These are phyloP conservation scores for Penstemon newberryi DNA, from an alignment of 257 asterid genomes.

Conservation along the genomic window DNA sequence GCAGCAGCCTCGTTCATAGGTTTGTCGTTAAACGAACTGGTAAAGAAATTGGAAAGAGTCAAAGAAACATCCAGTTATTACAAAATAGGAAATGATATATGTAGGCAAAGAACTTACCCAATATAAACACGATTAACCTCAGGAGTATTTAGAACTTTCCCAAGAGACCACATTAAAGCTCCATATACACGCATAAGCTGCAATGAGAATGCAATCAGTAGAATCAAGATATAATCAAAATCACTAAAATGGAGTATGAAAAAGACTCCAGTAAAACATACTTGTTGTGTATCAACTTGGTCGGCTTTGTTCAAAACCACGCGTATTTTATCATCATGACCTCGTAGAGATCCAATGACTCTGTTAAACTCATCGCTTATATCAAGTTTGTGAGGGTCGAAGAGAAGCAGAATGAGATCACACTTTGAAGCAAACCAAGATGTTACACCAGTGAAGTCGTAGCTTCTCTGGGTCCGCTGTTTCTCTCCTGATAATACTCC, in stretches of 20 bases:
- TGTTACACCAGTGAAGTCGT: slow-evolving; percentile 55
- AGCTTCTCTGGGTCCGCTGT: slow-evolving; percentile 56
- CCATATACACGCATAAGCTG: slow-evolving; percentile 91
- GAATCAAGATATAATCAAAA: neutral
- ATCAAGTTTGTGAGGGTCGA: slow-evolving; percentile 63
- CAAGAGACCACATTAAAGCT: slow-evolving; percentile 89
- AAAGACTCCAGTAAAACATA: slow-evolving; percentile 21
- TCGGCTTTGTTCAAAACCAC: slow-evolving; percentile 70
- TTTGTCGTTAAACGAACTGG: slow-evolving; percentile 73
- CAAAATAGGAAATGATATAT: neutral
- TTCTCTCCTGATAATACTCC: slow-evolving; percentile 72
- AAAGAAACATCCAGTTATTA: neutral
- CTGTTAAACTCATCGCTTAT: slow-evolving; percentile 82
- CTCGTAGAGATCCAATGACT: slow-evolving; percentile 71
- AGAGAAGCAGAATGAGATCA: slow-evolving; percentile 53
- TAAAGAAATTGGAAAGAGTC: neutral
- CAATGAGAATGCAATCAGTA: slow-evolving; percentile 18
- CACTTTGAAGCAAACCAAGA: slow-evolving; percentile 63
- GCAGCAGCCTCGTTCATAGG: slow-evolving; percentile 54
- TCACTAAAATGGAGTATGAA: neutral
- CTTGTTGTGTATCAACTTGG: slow-evolving; percentile 63
- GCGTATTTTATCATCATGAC: slow-evolving; percentile 82
- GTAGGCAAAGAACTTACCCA: slow-evolving; percentile 47
- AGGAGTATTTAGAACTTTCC: slow-evolving; percentile 81
- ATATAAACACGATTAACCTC: slow-evolving; percentile 75